These are phyloP conservation scores for Ricinus communis DNA, from an alignment of 345 rosid genomes.

Conservation along the genomic window DNA sequence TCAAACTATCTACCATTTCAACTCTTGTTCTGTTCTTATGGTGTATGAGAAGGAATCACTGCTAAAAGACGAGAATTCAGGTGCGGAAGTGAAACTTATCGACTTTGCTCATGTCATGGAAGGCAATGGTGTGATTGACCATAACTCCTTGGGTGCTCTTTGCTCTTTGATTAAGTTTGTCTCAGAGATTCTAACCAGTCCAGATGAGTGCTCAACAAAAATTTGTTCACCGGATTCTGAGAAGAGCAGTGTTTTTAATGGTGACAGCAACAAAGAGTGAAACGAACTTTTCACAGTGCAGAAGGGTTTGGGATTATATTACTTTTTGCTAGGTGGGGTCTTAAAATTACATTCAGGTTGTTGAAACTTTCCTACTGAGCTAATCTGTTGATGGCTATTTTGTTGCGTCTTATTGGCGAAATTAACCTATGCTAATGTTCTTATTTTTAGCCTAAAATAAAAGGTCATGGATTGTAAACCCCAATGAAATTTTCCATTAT, in stretches of 20 bases:
- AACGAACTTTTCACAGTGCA: background rate
- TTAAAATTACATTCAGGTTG: background rate
- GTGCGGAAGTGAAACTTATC: conserved; percentile 63
- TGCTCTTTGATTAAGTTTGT: conserved; percentile 83
- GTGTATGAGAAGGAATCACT: conserved; percentile 56
- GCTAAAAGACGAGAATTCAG: conserved; percentile 34
- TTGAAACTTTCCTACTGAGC: background rate
- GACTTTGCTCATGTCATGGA: conserved; percentile 95
- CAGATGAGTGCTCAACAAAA: conserved; percentile 39
- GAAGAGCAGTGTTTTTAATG: conserved; percentile 16
- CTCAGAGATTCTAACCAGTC: conserved; percentile 53
- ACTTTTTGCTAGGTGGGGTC: background rate
- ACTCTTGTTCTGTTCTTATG: conserved; percentile 84
- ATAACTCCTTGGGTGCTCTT: conserved; percentile 92
- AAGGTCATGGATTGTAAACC: background rate
- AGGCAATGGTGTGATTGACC: conserved; percentile 83
- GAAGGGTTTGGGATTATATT: background rate
- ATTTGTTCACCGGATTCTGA: conserved; percentile 20
- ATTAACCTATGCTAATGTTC: background rate
- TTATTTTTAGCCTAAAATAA: background rate
- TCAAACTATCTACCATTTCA: conserved; percentile 79
- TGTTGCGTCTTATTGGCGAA: too few species aligned
- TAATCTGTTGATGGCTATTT: background rate
- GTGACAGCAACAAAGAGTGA: conserved; percentile 17
- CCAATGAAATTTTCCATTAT: background rate